These are phyloP conservation scores for Auriculariales sp. DNA, from an alignment of 768 basidiomycete genomes.

Conservation along the genomic window DNA sequence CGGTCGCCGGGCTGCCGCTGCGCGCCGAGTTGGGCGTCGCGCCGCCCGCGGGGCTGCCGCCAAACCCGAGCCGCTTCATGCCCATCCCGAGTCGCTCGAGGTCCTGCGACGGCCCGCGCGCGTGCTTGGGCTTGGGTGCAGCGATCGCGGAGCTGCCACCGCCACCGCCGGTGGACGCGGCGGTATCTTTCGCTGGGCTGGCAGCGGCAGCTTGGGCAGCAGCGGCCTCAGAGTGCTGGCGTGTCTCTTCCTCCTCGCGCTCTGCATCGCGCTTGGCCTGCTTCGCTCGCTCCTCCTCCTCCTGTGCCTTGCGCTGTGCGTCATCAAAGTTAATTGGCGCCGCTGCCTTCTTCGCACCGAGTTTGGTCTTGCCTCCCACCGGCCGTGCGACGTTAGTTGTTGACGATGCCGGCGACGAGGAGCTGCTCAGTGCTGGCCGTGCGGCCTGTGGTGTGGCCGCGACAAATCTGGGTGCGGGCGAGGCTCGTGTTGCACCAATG, in stretches of 20 bases:
- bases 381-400: constrained; percentile 14
- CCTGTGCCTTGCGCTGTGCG: constrained; percentile 77
- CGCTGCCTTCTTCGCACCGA: constrained; percentile 79
- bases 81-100: constrained; percentile 49
- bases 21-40: constrained; percentile 32
- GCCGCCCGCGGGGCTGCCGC: constrained; percentile 55
- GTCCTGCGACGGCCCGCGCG: constrained; percentile 31
- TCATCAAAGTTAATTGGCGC: constrained; percentile 83
- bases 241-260: constrained; percentile 17
- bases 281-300: constrained; percentile 86
- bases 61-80: constrained; percentile 73
- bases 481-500: constrained; percentile 36
- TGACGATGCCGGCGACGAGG: constrained; percentile 16
- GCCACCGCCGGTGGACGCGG: constrained; percentile 14
- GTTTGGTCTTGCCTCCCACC: constrained; percentile 39
- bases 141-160: constrained; percentile 14
- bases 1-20: constrained; percentile 22
- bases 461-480: constrained; percentile 12
- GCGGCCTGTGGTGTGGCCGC: constrained; percentile 13
- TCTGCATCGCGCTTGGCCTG: constrained; percentile 59
- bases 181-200: constrained; percentile 8
- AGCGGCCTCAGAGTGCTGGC: constrained; percentile 20
- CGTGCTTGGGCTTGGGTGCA: constrained; percentile 10
- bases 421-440: constrained; percentile 20
- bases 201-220: constrained; percentile 16